phyloP scores from a whole-genome alignment of 495 filamentous ascomycete genomes.

The Penicillium simplicissimum region DNA sequence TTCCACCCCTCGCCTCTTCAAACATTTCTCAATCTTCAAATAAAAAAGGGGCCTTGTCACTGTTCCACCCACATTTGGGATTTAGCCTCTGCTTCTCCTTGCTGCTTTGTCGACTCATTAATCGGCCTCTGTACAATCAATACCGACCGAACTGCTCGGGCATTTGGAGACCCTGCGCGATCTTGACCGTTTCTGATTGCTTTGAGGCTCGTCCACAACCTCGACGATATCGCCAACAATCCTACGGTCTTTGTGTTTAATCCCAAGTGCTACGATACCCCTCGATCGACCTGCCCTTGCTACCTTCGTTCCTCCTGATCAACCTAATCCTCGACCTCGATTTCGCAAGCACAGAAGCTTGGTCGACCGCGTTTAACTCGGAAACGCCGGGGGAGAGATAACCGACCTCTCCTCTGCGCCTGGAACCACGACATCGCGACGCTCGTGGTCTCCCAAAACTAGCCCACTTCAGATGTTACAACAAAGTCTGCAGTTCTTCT shows the following conservation, averaged over 20 bases:
- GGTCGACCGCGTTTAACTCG: not conserved
- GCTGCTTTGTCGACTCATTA: not conserved
- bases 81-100: not conserved
- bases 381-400: not conserved
- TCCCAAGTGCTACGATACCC: not conserved
- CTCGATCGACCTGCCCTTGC: not conserved
- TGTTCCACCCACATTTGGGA: not conserved
- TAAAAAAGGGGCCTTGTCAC: constrained; percentile 16
- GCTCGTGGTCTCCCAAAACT: not conserved
- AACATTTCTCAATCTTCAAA: constrained; percentile 20
- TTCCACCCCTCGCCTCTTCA: constrained; percentile 28
- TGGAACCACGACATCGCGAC: not conserved
- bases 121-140: not conserved
- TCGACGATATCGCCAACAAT: not conserved
- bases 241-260: not conserved
- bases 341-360: not conserved
- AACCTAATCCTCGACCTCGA: not conserved
- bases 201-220: constrained; percentile 2
- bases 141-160: not conserved
- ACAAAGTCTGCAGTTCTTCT: constrained; percentile 3
- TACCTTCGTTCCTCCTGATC: constrained; percentile 2
- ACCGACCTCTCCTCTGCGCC: not conserved
- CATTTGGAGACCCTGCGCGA: not conserved
- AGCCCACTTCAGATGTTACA: constrained; percentile 13
- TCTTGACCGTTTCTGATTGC: not conserved